Evolutionary conservation across 2,329 filamentous ascomycete genomes (phyloP).

Genomic region (Ilyonectria mors-panacis): DNA sequence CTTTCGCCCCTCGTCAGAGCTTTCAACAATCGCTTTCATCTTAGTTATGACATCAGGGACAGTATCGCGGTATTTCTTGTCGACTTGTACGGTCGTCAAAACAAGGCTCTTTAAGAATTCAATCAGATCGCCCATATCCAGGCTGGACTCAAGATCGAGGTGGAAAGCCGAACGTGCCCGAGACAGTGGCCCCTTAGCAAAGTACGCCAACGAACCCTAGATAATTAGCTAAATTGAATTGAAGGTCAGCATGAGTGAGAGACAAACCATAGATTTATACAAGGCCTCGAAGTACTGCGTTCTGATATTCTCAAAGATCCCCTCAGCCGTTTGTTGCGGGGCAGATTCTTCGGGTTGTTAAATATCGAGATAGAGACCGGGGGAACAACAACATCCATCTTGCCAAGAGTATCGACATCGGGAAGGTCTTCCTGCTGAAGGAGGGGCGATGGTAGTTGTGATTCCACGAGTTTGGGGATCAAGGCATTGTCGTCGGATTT

Average conservation of each 20-base stretch:
- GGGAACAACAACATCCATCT: neutral
- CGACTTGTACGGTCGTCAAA: constrained; percentile 76
- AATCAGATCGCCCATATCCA: constrained; percentile 75
- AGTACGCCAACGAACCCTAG: constrained; percentile 84
- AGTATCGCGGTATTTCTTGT: constrained; percentile 85
- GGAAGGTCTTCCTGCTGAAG: constrained; percentile 37
- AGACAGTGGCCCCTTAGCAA: constrained; percentile 85
- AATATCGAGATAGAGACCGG: neutral
- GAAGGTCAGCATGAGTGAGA: constrained; percentile 38
- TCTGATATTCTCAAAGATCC: constrained; percentile 72
- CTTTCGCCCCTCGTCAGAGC: constrained; percentile 63
- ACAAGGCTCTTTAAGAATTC: constrained; percentile 78
- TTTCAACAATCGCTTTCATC: constrained; percentile 70
- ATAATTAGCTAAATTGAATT: constrained; percentile 20
- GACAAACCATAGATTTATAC: constrained; percentile 73
- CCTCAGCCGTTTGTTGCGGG: constrained; percentile 61
- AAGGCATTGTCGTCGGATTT: constrained; percentile 38
- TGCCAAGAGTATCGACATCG: constrained; percentile 10
- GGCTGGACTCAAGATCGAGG: constrained; percentile 70
- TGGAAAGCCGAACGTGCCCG: constrained; percentile 81
- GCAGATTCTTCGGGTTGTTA: constrained; percentile 21
- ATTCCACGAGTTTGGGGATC: constrained; percentile 26
- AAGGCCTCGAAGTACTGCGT: constrained; percentile 72
- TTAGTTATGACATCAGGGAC: constrained; percentile 73
- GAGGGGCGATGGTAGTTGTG: constrained; percentile 41